Conservation (phyloP, 2,329 filamentous ascomycete genomes). For the Leptographium radiaticola region DNA sequence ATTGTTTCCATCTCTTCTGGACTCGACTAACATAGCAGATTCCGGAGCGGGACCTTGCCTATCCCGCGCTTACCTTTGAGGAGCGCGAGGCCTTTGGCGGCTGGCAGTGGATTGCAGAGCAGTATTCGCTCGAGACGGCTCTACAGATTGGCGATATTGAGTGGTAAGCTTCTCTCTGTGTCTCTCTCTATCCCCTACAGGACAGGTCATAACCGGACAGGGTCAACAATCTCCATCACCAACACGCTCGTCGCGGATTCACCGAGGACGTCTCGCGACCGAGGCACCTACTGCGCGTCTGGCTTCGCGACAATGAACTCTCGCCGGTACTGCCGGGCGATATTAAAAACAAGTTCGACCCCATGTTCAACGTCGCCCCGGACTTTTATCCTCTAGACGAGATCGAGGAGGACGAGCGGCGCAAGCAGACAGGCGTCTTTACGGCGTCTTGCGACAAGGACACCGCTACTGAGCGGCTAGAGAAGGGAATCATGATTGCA, state of each 20-base stretch:
- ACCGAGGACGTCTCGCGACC: background rate
- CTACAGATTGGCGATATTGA: background rate
- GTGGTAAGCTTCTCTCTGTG: background rate
- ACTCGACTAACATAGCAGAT: background rate
- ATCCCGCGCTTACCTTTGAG: background rate
- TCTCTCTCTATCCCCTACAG: background rate
- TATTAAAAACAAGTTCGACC: background rate
- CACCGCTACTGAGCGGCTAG: background rate
- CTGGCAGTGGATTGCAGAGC: background rate
- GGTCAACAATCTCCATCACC: background rate
- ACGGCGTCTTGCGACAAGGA: background rate
- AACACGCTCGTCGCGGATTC: background rate
- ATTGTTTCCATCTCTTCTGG: background rate
- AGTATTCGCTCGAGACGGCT: background rate
- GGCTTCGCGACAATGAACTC: background rate
- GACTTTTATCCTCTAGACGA: background rate
- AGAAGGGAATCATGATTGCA: background rate
- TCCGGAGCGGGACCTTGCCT: background rate
- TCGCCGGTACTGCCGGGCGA: background rate
- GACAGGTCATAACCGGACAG: background rate
- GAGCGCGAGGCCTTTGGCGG: slow-evolving; percentile 1
- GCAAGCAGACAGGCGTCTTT: background rate
- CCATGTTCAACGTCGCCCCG: background rate
- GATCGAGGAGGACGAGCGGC: background rate
- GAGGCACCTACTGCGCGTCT: background rate